Conservation (phyloP, 495 filamentous ascomycete species). For the Amniculicola lignicola region DNA sequence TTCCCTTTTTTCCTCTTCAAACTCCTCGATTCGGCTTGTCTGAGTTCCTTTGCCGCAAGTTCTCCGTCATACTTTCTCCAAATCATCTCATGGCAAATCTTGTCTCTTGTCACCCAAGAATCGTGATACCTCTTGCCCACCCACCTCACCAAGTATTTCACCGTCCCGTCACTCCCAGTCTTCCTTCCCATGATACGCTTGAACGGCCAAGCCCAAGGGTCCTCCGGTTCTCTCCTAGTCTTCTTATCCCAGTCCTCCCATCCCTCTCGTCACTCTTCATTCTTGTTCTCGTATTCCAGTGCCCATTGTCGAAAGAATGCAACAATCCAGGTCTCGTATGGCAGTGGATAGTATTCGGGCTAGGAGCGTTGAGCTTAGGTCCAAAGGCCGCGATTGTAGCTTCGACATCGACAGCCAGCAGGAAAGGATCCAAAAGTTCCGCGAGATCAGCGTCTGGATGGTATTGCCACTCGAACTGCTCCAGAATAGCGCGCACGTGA, state of each 20-base stretch:
- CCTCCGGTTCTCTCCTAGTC: neutral
- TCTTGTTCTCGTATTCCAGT: conserved; percentile 8
- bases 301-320: conserved; percentile 15
- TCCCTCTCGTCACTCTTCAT: conserved; percentile 2
- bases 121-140: conserved; percentile 2
- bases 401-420: conserved; percentile 1
- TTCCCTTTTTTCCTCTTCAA: no score
- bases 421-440: conserved; percentile 12
- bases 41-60: no score
- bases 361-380: neutral
- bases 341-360: conserved; percentile 2
- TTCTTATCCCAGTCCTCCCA: neutral
- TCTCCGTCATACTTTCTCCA: neutral
- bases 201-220: conserved; percentile 6
- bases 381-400: neutral
- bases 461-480: conserved; percentile 9
- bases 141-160: conserved; percentile 10
- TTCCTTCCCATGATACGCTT: conserved; percentile 11
- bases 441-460: conserved; percentile 8
- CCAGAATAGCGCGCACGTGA: conserved; percentile 1
- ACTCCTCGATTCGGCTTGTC: no score
- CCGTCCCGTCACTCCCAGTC: neutral
- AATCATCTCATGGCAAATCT: neutral
- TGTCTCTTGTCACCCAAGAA: neutral
- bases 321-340: conserved; percentile 7